These are phyloP conservation scores for Cyberlindnera maclurae DNA, from an alignment of 805 yeast genomes.

Conservation along the genomic window DNA sequence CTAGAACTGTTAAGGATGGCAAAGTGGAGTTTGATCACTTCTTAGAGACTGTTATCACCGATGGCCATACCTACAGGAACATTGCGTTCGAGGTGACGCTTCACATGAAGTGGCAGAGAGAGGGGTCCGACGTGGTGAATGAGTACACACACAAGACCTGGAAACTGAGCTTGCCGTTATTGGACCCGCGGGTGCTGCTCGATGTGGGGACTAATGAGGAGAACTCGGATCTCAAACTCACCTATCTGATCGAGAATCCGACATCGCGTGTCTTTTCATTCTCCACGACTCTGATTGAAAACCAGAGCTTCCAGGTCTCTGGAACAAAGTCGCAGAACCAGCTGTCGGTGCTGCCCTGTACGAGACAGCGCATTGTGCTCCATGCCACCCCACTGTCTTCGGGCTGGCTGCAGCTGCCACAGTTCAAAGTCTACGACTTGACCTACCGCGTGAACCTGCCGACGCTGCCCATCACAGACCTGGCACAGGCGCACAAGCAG, in stretches of 20 bases:
- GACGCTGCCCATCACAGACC: conserved; percentile 34
- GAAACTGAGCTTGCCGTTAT: conserved; percentile 51
- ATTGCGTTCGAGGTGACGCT: conserved; percentile 26
- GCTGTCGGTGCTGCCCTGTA: conserved; percentile 49
- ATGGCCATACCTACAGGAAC: conserved; percentile 33
- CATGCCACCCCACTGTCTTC: conserved; percentile 14
- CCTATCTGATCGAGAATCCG: conserved; percentile 65
- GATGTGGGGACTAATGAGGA: conserved; percentile 23
- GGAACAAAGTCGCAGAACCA: conserved; percentile 25
- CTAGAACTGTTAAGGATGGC: conserved; percentile 2
- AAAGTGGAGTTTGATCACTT: conserved; percentile 14
- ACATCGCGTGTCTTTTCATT: conserved; percentile 64
- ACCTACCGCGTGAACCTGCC: conserved; percentile 60
- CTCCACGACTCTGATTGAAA: conserved; percentile 37
- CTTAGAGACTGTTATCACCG: conserved; percentile 29
- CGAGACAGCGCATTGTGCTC: conserved; percentile 38
- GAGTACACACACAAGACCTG: conserved; percentile 32
- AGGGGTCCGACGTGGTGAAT: conserved; percentile 19
- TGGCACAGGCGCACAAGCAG: conserved; percentile 22
- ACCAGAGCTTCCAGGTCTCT: conserved; percentile 29
- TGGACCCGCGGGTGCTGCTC: conserved; percentile 64
- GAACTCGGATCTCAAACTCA: conserved; percentile 26
- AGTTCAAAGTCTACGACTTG: conserved; percentile 58
- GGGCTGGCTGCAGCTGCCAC: conserved; percentile 43
- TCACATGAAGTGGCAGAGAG: conserved; percentile 30